Percentiles rank a stretch among this genome's conserved stretches.
Conservation (phyloP, 2,329 filamentous ascomycete species). For the Exophiala alcalophila region DNA sequence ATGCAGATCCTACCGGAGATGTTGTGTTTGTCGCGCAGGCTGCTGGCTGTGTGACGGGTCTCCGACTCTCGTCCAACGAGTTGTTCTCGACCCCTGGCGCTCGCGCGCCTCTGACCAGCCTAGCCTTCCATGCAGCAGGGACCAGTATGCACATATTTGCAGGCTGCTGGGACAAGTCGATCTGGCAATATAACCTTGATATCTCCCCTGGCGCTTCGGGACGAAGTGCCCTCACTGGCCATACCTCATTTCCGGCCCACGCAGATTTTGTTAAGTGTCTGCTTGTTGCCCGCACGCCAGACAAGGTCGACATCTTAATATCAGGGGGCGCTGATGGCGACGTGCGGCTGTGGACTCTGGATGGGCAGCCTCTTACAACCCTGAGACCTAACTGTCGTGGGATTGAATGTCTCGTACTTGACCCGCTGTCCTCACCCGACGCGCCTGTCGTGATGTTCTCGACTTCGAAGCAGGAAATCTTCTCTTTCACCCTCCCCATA, state of each 20-base stretch:
- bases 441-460: slow-evolving; percentile 64
- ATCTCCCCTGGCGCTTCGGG: slow-evolving; percentile 53
- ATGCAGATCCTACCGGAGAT: slow-evolving; percentile 21
- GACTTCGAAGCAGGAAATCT: slow-evolving; percentile 75
- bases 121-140: slow-evolving; percentile 61
- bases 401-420: slow-evolving; percentile 74
- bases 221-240: slow-evolving; percentile 58
- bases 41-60: slow-evolving; percentile 70
- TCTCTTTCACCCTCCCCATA: slow-evolving; percentile 53
- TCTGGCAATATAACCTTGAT: slow-evolving; percentile 78
- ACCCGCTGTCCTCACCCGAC: slow-evolving; percentile 58
- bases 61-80: slow-evolving; percentile 40
- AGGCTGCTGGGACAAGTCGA: slow-evolving; percentile 89
- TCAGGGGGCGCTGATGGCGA: slow-evolving; percentile 76
- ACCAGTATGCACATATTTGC: slow-evolving; percentile 65
- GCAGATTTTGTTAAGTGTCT: slow-evolving; percentile 85
- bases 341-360: slow-evolving; percentile 78
- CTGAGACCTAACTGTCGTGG: slow-evolving; percentile 76
- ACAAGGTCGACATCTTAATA: slow-evolving; percentile 62
- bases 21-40: slow-evolving; percentile 81
- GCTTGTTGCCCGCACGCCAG: slow-evolving; percentile 56
- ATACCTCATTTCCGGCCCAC: slow-evolving; percentile 27
- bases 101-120: slow-evolving; percentile 72
- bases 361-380: slow-evolving; percentile 66
- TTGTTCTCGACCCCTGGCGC: slow-evolving; percentile 61